A percentile compares a stretch with the other conserved stretches of the same genome.
These are phyloP conservation scores for Gracilaria vermiculophylla DNA, from an alignment of 23 red algal species.

Conservation along the genomic window DNA sequence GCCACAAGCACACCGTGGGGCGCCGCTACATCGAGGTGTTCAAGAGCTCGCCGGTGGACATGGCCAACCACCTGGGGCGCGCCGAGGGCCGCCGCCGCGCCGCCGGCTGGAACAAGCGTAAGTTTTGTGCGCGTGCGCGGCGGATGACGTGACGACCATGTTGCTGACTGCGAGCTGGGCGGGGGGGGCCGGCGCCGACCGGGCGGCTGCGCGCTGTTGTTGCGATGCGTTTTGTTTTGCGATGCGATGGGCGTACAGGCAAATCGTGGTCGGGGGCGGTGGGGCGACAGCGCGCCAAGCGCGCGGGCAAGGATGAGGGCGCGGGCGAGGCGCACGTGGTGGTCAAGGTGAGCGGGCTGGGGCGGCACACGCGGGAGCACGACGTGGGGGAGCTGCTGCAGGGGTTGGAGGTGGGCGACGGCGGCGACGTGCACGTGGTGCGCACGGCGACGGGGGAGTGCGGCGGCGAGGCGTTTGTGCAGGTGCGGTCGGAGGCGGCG, in stretches of 20 bases:
- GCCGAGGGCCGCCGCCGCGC: slow-evolving; percentile 42
- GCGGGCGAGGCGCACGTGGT: slow-evolving; percentile 18
- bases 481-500: slow-evolving; percentile 15
- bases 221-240: neutral
- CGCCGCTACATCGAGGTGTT: slow-evolving; percentile 98
- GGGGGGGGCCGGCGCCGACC: too few species aligned
- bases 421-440: slow-evolving; percentile 27
- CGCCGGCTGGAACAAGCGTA: neutral
- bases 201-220: neutral
- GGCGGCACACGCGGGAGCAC: neutral
- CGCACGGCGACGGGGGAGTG: neutral
- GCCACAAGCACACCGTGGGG: slow-evolving; percentile 80
- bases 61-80: slow-evolving; percentile 78
- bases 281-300: neutral
- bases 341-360: slow-evolving; percentile 38
- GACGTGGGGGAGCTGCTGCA: slow-evolving; percentile 40
- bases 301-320: neutral
- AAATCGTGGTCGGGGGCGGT: neutral
- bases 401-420: slow-evolving; percentile 5
- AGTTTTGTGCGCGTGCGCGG: slow-evolving; percentile 11
- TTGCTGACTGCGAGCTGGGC: neutral
- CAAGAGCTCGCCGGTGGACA: slow-evolving; percentile 84
- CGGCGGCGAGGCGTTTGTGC: slow-evolving; percentile 50
- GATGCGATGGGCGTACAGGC: too few species aligned
- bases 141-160: too few species aligned